Conservation (phyloP, 2,329 filamentous ascomycete genomes). For the Monilinia fructicola region DNA sequence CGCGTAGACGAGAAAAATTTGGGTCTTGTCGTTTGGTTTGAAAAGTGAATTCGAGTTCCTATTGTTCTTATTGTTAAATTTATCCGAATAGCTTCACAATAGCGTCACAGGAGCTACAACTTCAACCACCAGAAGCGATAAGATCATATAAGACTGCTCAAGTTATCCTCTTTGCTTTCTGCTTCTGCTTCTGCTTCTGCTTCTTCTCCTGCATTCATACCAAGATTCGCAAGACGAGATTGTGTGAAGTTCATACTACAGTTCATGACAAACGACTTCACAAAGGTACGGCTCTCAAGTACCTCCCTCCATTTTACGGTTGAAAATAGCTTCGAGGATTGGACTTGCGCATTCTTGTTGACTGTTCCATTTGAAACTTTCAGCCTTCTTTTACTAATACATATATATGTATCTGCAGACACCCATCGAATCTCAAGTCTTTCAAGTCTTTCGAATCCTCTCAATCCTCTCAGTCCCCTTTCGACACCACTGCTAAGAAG, state of each 20-base stretch:
- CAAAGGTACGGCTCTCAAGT: neutral
- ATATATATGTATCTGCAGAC: conserved; percentile 8
- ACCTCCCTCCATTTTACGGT: neutral
- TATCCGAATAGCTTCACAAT: conserved; percentile 1
- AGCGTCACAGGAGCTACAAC: conserved; percentile 4
- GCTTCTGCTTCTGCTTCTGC: no score
- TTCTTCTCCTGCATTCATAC: neutral
- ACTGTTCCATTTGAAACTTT: neutral
- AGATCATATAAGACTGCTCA: neutral
- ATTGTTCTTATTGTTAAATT: conserved; percentile 10
- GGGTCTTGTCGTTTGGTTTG: neutral
- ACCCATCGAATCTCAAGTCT: neutral
- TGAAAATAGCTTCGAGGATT: neutral
- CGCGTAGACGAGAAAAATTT: conserved; percentile 13
- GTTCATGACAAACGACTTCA: neutral
- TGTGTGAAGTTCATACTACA: neutral
- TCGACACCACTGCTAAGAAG: conserved; percentile 1
- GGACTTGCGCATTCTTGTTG: neutral
- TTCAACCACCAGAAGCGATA: neutral
- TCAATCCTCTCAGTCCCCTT: neutral
- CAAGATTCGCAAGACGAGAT: neutral
- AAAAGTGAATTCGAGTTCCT: conserved; percentile 18
- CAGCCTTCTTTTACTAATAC: neutral
- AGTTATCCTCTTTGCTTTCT: neutral
- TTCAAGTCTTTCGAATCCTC: conserved; percentile 2